Percentiles rank a stretch among this genome's conserved stretches.
Evolutionary conservation across 768 basidiomycete genomes (phyloP).

Genomic region (Hypsizygus marmoreus): DNA sequence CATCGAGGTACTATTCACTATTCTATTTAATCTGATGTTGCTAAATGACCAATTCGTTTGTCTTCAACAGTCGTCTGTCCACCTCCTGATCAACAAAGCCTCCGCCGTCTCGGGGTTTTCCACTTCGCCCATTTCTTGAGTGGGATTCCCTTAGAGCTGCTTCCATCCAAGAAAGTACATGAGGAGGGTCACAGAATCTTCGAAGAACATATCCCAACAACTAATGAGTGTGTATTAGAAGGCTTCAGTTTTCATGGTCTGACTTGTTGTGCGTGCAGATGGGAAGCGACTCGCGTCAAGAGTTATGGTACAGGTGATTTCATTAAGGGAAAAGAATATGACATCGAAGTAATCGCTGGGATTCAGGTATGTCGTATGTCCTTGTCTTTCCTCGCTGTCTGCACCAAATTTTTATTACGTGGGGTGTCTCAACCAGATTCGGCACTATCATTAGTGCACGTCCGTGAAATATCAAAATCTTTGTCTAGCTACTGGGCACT

Average conservation of each 20-base stretch:
- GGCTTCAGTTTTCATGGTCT: neutral
- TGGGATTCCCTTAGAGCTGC: constrained; percentile 26
- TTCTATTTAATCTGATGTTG: neutral
- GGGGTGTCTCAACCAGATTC: too few species aligned
- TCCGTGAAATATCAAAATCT: too few species aligned
- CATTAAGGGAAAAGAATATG: constrained; percentile 34
- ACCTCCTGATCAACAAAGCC: constrained; percentile 28
- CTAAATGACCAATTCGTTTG: neutral
- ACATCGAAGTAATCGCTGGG: constrained; percentile 34
- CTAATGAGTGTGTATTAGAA: constrained; percentile 24
- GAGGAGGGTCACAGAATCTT: constrained; percentile 30
- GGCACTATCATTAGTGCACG: too few species aligned
- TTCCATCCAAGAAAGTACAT: constrained; percentile 32
- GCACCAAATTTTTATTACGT: too few species aligned
- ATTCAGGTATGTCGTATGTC: constrained; percentile 29
- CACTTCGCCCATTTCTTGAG: constrained; percentile 35
- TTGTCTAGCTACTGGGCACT: too few species aligned
- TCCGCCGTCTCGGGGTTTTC: constrained; percentile 34
- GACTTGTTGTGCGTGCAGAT: constrained; percentile 19
- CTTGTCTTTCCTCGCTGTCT: too few species aligned
- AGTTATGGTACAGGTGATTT: constrained; percentile 31
- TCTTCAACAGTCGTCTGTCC: constrained; percentile 30
- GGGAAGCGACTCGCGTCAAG: constrained; percentile 34
- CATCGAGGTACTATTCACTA: constrained; percentile 27
- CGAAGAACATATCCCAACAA: constrained; percentile 29